Evolutionary conservation across 345 rosid species (phyloP).

Genomic region (Lepidium sativum): DNA sequence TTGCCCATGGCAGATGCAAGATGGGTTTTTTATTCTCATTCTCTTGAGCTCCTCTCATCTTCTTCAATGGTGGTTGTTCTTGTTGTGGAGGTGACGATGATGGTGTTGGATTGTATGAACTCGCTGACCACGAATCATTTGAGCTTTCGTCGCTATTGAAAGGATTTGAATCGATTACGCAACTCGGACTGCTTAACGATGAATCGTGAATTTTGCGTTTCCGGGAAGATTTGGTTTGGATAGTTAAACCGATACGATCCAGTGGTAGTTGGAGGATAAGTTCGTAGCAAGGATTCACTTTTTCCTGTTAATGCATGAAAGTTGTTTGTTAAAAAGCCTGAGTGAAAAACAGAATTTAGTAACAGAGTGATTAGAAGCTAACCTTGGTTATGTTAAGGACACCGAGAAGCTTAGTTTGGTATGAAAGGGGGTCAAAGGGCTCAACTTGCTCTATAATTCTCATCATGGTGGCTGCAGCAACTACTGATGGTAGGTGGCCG

Average conservation of each 20-base stretch:
- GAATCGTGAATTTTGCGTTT: constrained; percentile 47
- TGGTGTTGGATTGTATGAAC: constrained; percentile 18
- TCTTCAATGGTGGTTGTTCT: constrained; percentile 39
- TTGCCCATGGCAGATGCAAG: constrained; percentile 21
- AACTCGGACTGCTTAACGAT: constrained; percentile 47
- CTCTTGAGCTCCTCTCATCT: constrained; percentile 41
- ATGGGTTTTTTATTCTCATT: constrained; percentile 21
- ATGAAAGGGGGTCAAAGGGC: constrained; percentile 37
- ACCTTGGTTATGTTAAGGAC: constrained; percentile 60
- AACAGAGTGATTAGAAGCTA: neutral
- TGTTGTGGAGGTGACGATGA: neutral
- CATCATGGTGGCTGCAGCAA: constrained; percentile 88
- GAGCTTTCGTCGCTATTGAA: constrained; percentile 38
- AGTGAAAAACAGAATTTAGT: neutral
- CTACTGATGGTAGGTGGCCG: constrained; percentile 59
- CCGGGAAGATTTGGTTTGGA: neutral
- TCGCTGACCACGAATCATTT: constrained; percentile 42
- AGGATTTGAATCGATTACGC: constrained; percentile 51
- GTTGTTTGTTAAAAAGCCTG: neutral
- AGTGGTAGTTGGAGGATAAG: constrained; percentile 37
- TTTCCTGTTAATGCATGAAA: constrained; percentile 42
- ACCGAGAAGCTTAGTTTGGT: constrained; percentile 46
- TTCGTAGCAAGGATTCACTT: constrained; percentile 42
- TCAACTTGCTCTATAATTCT: constrained; percentile 54
- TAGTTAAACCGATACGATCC: neutral